A percentile compares a stretch with the other conserved stretches of the same genome.
These are phyloP conservation scores for Teratosphaeria pseudoeucalypti DNA, from an alignment of 2,329 filamentous ascomycete genomes.

Conservation along the genomic window DNA sequence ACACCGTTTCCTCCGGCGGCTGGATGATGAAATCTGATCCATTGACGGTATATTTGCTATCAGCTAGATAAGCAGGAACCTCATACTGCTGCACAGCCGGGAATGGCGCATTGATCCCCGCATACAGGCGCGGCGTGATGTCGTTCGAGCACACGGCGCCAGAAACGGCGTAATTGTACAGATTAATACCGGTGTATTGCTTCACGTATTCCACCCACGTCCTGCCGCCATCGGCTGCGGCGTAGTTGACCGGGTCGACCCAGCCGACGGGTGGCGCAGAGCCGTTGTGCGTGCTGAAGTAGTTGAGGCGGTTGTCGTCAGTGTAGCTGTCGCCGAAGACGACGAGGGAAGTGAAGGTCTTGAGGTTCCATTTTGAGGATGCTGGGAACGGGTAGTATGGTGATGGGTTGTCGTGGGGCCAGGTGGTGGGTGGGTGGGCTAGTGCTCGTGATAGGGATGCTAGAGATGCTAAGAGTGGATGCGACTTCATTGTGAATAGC, in stretches of 20 bases:
- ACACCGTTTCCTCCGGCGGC: slow-evolving; percentile 53
- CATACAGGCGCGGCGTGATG: slow-evolving; percentile 48
- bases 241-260: slow-evolving; percentile 33
- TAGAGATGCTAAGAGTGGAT: neutral
- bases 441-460: neutral
- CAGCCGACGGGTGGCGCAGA: slow-evolving; percentile 53
- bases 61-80: slow-evolving; percentile 38
- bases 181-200: slow-evolving; percentile 42
- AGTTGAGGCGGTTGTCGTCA: slow-evolving; percentile 57
- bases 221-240: slow-evolving; percentile 54
- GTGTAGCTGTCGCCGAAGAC: slow-evolving; percentile 60
- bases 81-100: slow-evolving; percentile 42
- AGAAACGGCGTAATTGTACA: slow-evolving; percentile 49
- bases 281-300: slow-evolving; percentile 51
- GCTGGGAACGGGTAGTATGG: neutral
- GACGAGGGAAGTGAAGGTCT: slow-evolving; percentile 51
- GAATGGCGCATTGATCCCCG: slow-evolving; percentile 46
- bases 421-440: neutral
- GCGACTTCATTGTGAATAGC: neutral
- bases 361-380: slow-evolving; percentile 25
- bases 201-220: slow-evolving; percentile 60
- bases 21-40: slow-evolving; percentile 34
- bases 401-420: neutral
- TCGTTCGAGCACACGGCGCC: slow-evolving; percentile 65
- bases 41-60: slow-evolving; percentile 26